Conservation (phyloP, 768 basidiomycete species). For the Mycena latifolia region DNA sequence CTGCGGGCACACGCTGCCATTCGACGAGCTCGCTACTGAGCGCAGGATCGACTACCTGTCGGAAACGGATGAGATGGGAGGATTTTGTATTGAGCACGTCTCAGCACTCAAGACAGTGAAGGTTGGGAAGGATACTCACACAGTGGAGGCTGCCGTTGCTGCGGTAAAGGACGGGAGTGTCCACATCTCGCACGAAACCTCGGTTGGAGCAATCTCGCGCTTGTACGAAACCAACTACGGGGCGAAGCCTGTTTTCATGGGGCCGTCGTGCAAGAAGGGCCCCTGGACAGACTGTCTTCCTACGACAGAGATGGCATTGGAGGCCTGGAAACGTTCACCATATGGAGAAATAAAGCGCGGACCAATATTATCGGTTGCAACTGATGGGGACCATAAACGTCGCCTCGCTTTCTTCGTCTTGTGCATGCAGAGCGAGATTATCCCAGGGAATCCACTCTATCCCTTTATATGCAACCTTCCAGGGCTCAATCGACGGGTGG, state of each 20-base stretch:
- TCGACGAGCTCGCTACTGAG: constrained; percentile 5
- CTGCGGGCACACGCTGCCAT: constrained; percentile 1
- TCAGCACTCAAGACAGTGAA: not conserved
- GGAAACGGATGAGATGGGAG: constrained; percentile 9
- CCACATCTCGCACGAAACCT: constrained; percentile 12
- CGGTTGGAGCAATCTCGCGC: constrained; percentile 22
- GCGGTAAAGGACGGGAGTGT: constrained; percentile 2
- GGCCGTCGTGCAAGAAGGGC: constrained; percentile 40
- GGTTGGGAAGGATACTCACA: not conserved
- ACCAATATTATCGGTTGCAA: constrained; percentile 34
- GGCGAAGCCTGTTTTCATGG: constrained; percentile 37
- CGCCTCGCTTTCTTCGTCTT: constrained; percentile 37
- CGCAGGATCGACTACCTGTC: constrained; percentile 10
- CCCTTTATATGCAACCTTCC: constrained; percentile 10
- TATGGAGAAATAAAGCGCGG: constrained; percentile 39
- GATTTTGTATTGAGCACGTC: constrained; percentile 11
- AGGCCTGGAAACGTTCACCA: constrained; percentile 42
- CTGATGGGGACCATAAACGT: constrained; percentile 39
- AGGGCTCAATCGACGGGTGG: constrained; percentile 5
- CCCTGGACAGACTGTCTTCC: constrained; percentile 20
- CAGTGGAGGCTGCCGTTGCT: not conserved
- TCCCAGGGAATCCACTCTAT: constrained; percentile 30
- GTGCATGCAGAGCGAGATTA: constrained; percentile 38
- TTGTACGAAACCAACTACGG: constrained; percentile 32
- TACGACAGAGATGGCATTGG: constrained; percentile 32